Evolutionary conservation across 1,284 basidiomycete genomes (phyloP).

Genomic region (Ceraceosorus guamensis): DNA sequence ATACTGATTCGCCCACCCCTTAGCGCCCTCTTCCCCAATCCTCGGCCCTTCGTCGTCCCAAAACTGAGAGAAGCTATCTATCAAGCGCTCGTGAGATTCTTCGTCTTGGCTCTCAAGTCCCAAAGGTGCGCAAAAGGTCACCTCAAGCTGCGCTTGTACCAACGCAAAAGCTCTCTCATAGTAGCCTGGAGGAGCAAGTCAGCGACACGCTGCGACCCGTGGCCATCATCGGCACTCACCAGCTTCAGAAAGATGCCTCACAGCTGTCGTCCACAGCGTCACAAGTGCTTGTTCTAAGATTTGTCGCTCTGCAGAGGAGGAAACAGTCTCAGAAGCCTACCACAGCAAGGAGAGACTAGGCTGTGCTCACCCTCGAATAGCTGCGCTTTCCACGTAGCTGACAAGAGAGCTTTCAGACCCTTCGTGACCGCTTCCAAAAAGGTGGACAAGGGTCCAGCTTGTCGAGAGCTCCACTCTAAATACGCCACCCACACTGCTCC

Average conservation of each 20-base stretch:
- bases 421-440: background rate
- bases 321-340: background rate
- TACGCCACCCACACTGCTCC: background rate
- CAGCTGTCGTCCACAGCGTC: background rate
- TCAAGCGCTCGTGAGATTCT: background rate
- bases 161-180: conserved; percentile 1
- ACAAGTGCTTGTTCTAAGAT: background rate
- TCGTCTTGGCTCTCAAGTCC: background rate
- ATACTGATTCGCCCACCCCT: background rate
- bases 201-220: too few relatives aligned
- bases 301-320: background rate
- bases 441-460: background rate
- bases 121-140: background rate
- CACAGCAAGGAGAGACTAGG: too few relatives aligned
- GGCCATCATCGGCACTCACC: too few relatives aligned
- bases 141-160: conserved; percentile 5
- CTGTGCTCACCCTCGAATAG: too few relatives aligned
- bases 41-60: conserved; percentile 3
- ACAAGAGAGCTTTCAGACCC: background rate
- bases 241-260: background rate
- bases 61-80: background rate
- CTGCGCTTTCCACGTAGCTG: background rate
- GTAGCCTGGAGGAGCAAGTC: too few relatives aligned
- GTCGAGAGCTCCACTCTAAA: background rate
- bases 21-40: conserved; percentile 1